These are phyloP conservation scores for Trichoderma koningiopsis DNA, from an alignment of 2,329 filamentous ascomycete genomes.

Conservation along the genomic window DNA sequence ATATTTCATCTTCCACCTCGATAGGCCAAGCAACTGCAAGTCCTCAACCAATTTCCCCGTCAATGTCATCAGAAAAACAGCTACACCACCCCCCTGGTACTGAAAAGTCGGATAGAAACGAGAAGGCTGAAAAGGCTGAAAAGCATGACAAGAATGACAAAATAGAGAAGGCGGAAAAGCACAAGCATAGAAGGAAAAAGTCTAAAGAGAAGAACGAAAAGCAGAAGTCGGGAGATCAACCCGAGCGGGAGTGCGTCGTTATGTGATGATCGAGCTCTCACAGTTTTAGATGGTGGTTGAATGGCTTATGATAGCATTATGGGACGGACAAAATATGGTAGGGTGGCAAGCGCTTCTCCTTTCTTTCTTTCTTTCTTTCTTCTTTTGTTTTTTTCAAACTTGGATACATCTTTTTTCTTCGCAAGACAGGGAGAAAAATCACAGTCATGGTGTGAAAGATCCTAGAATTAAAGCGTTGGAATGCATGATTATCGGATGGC, in stretches of 20 bases:
- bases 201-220: constrained; percentile 45
- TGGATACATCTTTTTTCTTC: constrained; percentile 8
- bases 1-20: constrained; percentile 34
- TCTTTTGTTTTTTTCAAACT: neutral
- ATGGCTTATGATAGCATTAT: neutral
- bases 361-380: neutral
- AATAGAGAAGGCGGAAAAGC: constrained; percentile 33
- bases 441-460: neutral
- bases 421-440: neutral
- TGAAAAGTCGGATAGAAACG: constrained; percentile 11
- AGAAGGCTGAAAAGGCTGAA: constrained; percentile 28
- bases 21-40: constrained; percentile 30
- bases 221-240: constrained; percentile 41
- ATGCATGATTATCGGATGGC: constrained; percentile 1
- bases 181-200: constrained; percentile 42
- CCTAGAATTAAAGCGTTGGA: neutral
- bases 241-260: constrained; percentile 52
- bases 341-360: neutral
- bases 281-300: neutral
- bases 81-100: neutral
- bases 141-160: constrained; percentile 30
- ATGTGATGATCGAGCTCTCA: constrained; percentile 41
- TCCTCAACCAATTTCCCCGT: constrained; percentile 32
- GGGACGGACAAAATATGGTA: neutral
- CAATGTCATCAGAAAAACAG: constrained; percentile 29